Evolutionary conservation across 345 rosid genomes (phyloP), one percentile per base, ranked within the genome.

Genomic region (Pugionium dolabratum): DNA sequence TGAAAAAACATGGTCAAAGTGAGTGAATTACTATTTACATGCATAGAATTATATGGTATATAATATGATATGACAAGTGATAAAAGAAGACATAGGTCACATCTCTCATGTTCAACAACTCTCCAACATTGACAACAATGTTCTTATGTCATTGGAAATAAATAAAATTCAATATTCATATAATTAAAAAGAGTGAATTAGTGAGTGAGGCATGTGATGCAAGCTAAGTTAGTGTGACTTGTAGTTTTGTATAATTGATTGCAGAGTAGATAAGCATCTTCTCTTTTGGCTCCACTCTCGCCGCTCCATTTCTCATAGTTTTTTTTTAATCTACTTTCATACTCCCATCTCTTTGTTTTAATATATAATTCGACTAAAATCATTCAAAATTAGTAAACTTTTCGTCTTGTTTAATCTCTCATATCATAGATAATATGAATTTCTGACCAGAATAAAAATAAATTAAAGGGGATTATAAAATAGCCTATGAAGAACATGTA

Each of bases 81-180:
- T 42, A 66, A 53, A 35, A 36, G 48, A 65, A 72, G 76, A 34
- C 61, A 50, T 64, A 65, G 43, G 66, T 72, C 76, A 72, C 71
- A 72, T 65, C 71, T 66, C 77, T 66, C 77, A 73, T 56, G 55
- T 73, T 59, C 72, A 73, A 66, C 66, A 59, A 65, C 72, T 66
- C 62, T 59, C 72, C 72, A 73, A 73, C 67, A 66, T 66, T 66
- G 67, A 66, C 67, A 66, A 47, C 67, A 57, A 33, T 35, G 58
- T 58, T 64, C 55, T 65, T 50, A 42, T 64, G 69, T 65, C 60
- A 57, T 36, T 3, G 2, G 11, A 57, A 18, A 51, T 36, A 58
- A 72, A 36, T 4, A 10, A 43, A 41, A 57, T 44, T 66, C 54
- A 52, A 44, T 36, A 73, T 51, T 66, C 53, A 66, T 44, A 59